Conservation (phyloP, 2,329 filamentous ascomycete genomes). For the Colletotrichum gigasporum region DNA sequence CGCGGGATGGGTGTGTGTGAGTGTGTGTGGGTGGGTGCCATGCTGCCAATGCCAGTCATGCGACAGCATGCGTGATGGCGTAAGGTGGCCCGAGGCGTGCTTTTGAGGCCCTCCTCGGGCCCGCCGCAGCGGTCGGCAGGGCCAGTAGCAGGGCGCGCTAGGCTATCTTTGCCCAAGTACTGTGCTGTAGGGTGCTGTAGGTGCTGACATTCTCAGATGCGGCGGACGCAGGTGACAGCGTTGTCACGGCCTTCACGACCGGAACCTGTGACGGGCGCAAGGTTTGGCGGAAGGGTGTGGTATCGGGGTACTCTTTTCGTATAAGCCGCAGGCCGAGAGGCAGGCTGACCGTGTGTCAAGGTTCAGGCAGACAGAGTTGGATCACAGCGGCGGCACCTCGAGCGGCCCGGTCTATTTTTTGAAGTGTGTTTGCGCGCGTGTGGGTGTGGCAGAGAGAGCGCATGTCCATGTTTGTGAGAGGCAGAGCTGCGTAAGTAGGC, state of each 20-base stretch:
- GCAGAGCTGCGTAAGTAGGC: too few relatives aligned
- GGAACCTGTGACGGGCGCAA: conserved; percentile 20
- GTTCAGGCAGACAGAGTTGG: background rate
- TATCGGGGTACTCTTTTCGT: conserved; percentile 24
- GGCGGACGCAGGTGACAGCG: conserved; percentile 23
- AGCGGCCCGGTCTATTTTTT: background rate
- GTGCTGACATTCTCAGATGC: background rate
- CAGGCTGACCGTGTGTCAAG: conserved; percentile 4
- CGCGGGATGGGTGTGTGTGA: background rate
- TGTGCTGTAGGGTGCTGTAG: too few relatives aligned
- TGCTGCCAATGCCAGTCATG: conserved; percentile 26
- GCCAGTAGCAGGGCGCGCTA: conserved; percentile 5
- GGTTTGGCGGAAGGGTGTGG: conserved; percentile 19
- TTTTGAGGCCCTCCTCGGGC: conserved; percentile 21
- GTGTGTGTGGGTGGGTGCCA: background rate
- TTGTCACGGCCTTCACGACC: conserved; percentile 12
- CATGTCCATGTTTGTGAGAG: too few relatives aligned
- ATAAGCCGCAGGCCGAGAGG: conserved; percentile 1
- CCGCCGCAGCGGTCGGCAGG: conserved; percentile 16
- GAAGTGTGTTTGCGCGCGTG: background rate
- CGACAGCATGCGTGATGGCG: conserved; percentile 28
- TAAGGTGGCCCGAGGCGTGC: conserved; percentile 6
- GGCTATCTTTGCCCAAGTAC: too few relatives aligned
- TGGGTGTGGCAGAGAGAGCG: background rate
- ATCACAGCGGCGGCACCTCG: background rate